Conservation (phyloP, 257 asterid genomes). For the Gentiana straminea region DNA sequence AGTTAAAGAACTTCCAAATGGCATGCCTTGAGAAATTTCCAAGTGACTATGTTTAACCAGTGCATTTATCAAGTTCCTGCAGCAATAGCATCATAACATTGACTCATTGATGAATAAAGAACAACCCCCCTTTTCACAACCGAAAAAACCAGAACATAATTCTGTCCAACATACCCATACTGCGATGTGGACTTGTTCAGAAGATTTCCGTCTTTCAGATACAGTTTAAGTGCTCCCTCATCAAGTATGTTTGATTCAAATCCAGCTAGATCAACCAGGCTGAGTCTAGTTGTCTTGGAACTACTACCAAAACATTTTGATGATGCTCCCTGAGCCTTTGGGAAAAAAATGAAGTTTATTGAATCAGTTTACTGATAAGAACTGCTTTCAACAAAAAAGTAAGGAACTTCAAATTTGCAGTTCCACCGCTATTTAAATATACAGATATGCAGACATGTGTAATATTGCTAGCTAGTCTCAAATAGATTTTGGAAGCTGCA, state of each 20-base stretch:
- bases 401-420: neutral
- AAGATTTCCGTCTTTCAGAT: constrained; percentile 65
- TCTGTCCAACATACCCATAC: constrained; percentile 55
- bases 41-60: constrained; percentile 34
- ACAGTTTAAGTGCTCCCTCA: constrained; percentile 46
- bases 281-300: constrained; percentile 78
- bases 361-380: neutral
- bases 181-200: constrained; percentile 74
- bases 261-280: constrained; percentile 90
- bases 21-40: constrained; percentile 33
- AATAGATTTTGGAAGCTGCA: neutral
- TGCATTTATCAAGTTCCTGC: constrained; percentile 62
- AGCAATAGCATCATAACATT: constrained; percentile 3
- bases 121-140: neutral
- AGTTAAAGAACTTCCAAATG: constrained; percentile 49
- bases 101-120: no score
- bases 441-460: neutral
- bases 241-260: constrained; percentile 56
- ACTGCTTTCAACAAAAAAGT: neutral
- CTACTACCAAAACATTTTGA: constrained; percentile 75
- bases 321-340: constrained; percentile 57
- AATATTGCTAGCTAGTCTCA: neutral
- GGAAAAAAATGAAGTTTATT: neutral
- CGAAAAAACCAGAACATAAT: no score
- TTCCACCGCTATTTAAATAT: neutral